phyloP scores from a whole-genome alignment of 208 protist genomes.

The Balamuthia mandrillaris region DNA sequence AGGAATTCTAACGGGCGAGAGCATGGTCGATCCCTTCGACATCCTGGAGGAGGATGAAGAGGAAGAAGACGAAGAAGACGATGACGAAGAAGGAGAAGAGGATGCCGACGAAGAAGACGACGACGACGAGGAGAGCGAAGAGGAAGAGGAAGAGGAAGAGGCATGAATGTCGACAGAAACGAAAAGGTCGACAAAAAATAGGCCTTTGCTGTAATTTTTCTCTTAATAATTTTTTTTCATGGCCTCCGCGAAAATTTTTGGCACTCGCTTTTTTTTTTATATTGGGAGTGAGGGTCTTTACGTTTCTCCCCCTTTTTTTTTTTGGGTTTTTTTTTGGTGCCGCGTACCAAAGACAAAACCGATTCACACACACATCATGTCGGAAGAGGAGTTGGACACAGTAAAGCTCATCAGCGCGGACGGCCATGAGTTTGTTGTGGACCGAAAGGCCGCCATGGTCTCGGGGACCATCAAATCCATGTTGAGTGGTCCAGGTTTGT shows the following conservation, averaged over 20 bases:
- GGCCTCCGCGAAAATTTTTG: not conserved
- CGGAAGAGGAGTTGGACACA: slow-evolving; percentile 20
- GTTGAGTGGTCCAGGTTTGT: slow-evolving; percentile 64
- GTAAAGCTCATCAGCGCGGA: slow-evolving; percentile 49
- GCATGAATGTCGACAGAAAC: not conserved
- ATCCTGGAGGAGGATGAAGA: no score
- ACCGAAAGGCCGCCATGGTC: slow-evolving; percentile 68
- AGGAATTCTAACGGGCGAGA: no score
- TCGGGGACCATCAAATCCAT: slow-evolving; percentile 77
- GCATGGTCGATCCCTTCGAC: no score
- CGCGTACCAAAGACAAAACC: not conserved
- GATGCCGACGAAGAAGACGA: no score
- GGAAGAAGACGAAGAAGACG: no score
- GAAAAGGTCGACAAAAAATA: not conserved
- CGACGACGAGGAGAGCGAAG: no score
- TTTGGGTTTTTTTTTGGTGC: not conserved
- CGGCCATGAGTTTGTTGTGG: slow-evolving; percentile 70
- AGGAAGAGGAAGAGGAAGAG: no score
- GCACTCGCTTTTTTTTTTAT: not conserved
- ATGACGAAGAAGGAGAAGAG: no score
- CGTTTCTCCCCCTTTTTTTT: no score
- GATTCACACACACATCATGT: not conserved
- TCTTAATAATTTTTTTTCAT: not conserved
- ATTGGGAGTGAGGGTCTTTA: no score
- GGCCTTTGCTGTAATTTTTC: not conserved